phyloP scores from a whole-genome alignment of 23 red algal genomes.

The Cyanidiococcus yangmingshanensis region DNA sequence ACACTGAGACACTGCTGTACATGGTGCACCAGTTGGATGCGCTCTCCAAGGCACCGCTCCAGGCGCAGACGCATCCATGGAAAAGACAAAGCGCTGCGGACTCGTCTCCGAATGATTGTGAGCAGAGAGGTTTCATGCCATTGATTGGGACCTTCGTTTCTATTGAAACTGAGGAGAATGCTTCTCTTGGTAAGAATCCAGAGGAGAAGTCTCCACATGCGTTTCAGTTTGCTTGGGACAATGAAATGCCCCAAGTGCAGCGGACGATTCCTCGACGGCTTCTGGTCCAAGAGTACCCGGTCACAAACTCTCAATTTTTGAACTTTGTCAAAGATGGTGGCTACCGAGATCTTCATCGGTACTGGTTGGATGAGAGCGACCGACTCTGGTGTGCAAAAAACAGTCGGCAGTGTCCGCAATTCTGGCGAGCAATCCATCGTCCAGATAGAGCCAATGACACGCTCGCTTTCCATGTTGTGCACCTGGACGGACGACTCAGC shows the following conservation, averaged over 20 bases:
- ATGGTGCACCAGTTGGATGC: conserved; percentile 45
- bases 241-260: conserved; percentile 41
- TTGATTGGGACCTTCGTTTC: not conserved
- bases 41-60: conserved; percentile 14
- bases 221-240: conserved; percentile 50
- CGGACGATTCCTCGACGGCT: conserved; percentile 25
- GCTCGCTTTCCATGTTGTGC: not conserved
- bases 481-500: not conserved
- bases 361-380: conserved; percentile 22
- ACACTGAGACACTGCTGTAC: conserved; percentile 83
- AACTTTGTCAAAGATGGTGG: conserved; percentile 68
- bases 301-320: conserved; percentile 46
- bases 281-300: conserved; percentile 38
- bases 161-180: not conserved
- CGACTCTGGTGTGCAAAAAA: not conserved
- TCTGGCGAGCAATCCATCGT: conserved; percentile 23
- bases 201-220: not conserved
- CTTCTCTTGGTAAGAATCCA: not conserved
- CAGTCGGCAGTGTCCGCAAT: conserved; percentile 6
- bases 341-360: conserved; percentile 37
- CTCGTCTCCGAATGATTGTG: not conserved
- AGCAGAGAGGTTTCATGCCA: not conserved
- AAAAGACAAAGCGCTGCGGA: not conserved
- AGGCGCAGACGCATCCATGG: not conserved
- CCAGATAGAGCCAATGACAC: not conserved